Conservation (phyloP, 2,329 filamentous ascomycete genomes). For the Emydomyces testavorans region DNA sequence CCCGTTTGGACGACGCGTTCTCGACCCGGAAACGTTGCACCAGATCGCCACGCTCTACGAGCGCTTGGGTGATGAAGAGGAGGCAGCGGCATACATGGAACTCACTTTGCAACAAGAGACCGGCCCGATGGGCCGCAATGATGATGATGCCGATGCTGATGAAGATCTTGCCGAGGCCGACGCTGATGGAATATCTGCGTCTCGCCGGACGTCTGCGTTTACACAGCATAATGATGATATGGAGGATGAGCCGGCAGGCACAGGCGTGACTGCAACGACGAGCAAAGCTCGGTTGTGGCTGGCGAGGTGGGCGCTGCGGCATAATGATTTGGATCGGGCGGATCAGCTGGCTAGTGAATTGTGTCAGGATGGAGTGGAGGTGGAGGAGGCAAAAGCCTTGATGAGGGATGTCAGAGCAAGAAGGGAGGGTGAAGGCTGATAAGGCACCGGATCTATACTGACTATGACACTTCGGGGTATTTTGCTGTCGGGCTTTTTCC, state of each 20-base stretch:
- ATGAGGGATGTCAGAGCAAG: constrained; percentile 74
- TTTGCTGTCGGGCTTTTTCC: not conserved
- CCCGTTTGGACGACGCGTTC: constrained; percentile 32
- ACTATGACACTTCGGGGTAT: not conserved
- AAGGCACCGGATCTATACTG: not conserved
- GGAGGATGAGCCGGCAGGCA: constrained; percentile 41
- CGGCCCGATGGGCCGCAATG: constrained; percentile 42
- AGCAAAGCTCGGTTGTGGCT: constrained; percentile 92
- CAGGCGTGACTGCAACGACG: constrained; percentile 81
- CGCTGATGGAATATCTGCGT: constrained; percentile 42
- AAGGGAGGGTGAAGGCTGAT: constrained; percentile 41
- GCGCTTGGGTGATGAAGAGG: constrained; percentile 59
- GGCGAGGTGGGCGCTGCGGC: constrained; percentile 65
- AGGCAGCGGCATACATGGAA: constrained; percentile 91
- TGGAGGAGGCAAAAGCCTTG: constrained; percentile 91
- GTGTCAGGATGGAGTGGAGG: constrained; percentile 89
- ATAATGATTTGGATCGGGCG: constrained; percentile 62
- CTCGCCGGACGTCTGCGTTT: constrained; percentile 22
- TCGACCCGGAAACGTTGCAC: constrained; percentile 82
- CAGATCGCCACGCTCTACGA: constrained; percentile 89
- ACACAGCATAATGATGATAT: constrained; percentile 28
- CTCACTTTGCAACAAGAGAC: constrained; percentile 87
- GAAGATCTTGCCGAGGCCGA: constrained; percentile 26
- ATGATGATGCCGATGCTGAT: constrained; percentile 27
- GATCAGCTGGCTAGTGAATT: constrained; percentile 77